Evolutionary conservation across 768 basidiomycete genomes (phyloP).

Genomic region (Pholiota conissans): DNA sequence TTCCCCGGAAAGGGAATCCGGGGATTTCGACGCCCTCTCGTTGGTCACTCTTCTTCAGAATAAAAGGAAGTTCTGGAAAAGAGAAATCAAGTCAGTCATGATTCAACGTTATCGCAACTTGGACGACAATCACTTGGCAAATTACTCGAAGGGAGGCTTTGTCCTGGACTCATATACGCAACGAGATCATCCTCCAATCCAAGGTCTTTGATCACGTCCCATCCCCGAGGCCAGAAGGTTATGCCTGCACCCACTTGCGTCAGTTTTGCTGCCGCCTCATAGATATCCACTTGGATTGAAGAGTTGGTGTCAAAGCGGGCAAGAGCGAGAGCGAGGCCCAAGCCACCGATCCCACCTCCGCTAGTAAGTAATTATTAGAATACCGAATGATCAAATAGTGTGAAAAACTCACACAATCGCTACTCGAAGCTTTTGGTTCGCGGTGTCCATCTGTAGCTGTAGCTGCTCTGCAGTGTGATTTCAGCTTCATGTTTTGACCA

Average conservation of each 20-base stretch:
- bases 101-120: too few species aligned
- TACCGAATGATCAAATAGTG: not conserved
- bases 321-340: slow-evolving; percentile 24
- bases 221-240: slow-evolving; percentile 41
- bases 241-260: slow-evolving; percentile 49
- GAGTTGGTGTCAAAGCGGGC: slow-evolving; percentile 2
- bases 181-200: slow-evolving; percentile 30
- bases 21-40: slow-evolving; percentile 18
- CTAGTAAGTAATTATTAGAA: slow-evolving; percentile 19
- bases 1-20: slow-evolving; percentile 14
- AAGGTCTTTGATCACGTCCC: slow-evolving; percentile 39
- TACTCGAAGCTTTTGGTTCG: not conserved
- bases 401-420: not conserved
- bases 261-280: slow-evolving; percentile 41
- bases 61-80: slow-evolving; percentile 7
- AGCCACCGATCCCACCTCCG: slow-evolving; percentile 36
- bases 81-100: not conserved
- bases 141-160: not conserved
- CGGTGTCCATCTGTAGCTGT: not conserved
- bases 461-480: too few species aligned
- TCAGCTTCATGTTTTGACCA: too few species aligned
- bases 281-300: slow-evolving; percentile 40
- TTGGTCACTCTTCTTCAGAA: slow-evolving; percentile 16
- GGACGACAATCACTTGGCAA: not conserved
- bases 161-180: not conserved